Percentiles rank a stretch among this genome's conserved stretches.
phyloP scores from a whole-genome alignment of 495 filamentous ascomycete genomes.

The Penicillium parvum region DNA sequence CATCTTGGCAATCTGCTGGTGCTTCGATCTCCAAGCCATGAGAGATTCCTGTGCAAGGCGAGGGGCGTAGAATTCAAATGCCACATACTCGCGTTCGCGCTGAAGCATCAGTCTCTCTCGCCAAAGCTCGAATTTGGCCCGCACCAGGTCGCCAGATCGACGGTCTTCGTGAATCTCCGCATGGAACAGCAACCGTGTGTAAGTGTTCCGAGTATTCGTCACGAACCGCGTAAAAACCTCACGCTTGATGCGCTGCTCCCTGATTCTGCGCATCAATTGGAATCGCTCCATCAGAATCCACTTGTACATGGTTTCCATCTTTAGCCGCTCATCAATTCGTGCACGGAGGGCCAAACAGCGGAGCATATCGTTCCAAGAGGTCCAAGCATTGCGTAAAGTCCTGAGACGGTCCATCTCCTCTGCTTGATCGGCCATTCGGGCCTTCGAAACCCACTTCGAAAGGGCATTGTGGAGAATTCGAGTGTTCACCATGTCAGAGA shows the following conservation, averaged over 20 bases:
- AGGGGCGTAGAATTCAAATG: conserved; percentile 51
- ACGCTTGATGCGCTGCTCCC: conserved; percentile 46
- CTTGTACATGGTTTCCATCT: conserved; percentile 57
- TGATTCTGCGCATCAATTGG: conserved; percentile 49
- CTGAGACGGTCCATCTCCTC: conserved; percentile 47
- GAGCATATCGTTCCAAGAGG: conserved; percentile 62
- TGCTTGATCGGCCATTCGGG: conserved; percentile 51
- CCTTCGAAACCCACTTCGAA: conserved; percentile 47
- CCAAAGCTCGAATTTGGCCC: conserved; percentile 42
- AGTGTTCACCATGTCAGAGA: conserved; percentile 44
- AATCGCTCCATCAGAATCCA: conserved; percentile 58
- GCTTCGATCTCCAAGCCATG: conserved; percentile 42
- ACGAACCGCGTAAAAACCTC: conserved; percentile 42
- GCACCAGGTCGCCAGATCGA: conserved; percentile 30
- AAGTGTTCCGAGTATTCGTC: conserved; percentile 35
- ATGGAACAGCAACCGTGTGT: conserved; percentile 32
- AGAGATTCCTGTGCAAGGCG: conserved; percentile 47
- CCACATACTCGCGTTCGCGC: conserved; percentile 45
- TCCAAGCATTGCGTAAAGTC: conserved; percentile 55
- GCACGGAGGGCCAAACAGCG: conserved; percentile 50
- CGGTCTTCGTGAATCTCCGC: conserved; percentile 35
- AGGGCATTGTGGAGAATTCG: conserved; percentile 48
- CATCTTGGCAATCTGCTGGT: conserved; percentile 44
- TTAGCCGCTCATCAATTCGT: conserved; percentile 55
- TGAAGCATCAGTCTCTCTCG: conserved; percentile 37